Evolutionary conservation across 148 eudicot genomes (phyloP), one percentile per base, ranked within the genome.

Genomic region (Talinum fruticosum): DNA sequence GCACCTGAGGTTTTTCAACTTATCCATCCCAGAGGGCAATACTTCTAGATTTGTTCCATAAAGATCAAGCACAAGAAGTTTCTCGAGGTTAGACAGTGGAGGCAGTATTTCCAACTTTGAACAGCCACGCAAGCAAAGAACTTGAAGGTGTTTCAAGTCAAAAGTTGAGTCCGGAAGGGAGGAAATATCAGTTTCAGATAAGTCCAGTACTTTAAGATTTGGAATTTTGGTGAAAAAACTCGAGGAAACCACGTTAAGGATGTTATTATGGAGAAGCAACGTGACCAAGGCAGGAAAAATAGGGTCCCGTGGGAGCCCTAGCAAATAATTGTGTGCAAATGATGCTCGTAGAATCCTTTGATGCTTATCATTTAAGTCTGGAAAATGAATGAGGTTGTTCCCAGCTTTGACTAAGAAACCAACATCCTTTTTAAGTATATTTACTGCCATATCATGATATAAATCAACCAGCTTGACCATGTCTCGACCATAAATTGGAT

Each of bases 241-340:
- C 33, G n/a, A 16, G n/a, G 32, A 49, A 66, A 45, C 0, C 6
- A 1, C 0, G 30, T 47, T 0, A 8, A 66, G 35, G 8, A 29
- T 72, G 72, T 76, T 76, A 3, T 76, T 33, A 14, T 76, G 79
- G 30, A 76, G 72, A 32, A 76, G 37, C 61, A 76, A 33, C 45
- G 79, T 66, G 45, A 64, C 19, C 61, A 67, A 66, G 4, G 8
- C 18, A 1, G 44, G 71, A 67, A 44, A 76, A 23, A 47, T 76
- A 2, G 79, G 79, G 8, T 76, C 16, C 28, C 10, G 23, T 5
- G 5, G 44, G 0, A 45, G 61, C 0, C n/a, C 64, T 30, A 5
- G 2, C 19, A 66, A 3, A 66, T 47, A 45, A 37, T 37, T 37
- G 14, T 66, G 3, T 44, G 66, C 30, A 23, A 66, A 76, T 8